phyloP scores from a whole-genome alignment of 768 basidiomycete genomes.

The Podaxis sp. region DNA sequence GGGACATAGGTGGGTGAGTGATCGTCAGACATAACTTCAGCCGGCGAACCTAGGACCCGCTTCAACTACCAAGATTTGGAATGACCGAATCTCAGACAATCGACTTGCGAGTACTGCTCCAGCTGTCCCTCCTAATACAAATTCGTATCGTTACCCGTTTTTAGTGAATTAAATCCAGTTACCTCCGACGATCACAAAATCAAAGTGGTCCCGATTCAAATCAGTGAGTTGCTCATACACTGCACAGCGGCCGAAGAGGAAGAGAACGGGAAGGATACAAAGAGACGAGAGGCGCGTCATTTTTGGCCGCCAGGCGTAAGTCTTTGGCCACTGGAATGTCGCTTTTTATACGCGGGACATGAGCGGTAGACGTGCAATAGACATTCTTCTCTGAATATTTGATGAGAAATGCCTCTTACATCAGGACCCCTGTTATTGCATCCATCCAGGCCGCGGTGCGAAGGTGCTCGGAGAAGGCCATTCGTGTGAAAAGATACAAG shows the following conservation, averaged over 20 bases:
- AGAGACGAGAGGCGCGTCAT: neutral
- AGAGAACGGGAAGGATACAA: neutral
- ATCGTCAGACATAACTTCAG: neutral
- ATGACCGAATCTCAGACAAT: slow-evolving; percentile 10
- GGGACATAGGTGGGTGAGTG: neutral
- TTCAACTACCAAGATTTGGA: slow-evolving; percentile 17
- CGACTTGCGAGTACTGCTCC: slow-evolving; percentile 14
- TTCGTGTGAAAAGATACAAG: too few species aligned
- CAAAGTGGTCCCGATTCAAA: slow-evolving; percentile 4
- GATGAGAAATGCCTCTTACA: too few species aligned
- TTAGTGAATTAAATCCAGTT: neutral
- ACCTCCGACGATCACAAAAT: slow-evolving; percentile 19
- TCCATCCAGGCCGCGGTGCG: too few species aligned
- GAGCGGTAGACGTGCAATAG: too few species aligned
- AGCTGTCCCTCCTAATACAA: slow-evolving; percentile 13
- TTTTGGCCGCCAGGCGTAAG: neutral
- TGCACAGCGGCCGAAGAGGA: neutral
- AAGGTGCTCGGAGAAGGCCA: too few species aligned
- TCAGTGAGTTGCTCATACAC: slow-evolving; percentile 6
- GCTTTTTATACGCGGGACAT: too few species aligned
- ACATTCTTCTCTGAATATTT: too few species aligned
- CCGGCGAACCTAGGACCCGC: slow-evolving; percentile 12
- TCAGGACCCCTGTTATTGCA: too few species aligned
- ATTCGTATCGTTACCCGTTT: neutral
- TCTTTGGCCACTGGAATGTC: too few species aligned